phyloP scores from a whole-genome alignment of 768 basidiomycete genomes.

The Tulasnella sp. region DNA sequence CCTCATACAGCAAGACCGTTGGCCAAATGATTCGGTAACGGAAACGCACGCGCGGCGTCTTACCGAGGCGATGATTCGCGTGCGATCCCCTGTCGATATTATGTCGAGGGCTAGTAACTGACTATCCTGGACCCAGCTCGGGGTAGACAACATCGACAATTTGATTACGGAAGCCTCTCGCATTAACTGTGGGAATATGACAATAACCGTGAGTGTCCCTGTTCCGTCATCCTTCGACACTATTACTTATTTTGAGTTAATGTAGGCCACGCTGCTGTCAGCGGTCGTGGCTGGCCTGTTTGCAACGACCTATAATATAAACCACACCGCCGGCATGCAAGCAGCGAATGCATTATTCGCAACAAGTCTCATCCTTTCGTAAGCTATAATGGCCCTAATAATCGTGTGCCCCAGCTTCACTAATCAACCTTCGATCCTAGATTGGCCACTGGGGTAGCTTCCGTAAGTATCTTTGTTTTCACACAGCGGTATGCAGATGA shows the following conservation, averaged over 20 bases:
- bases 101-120: not conserved
- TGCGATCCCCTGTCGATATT: not conserved
- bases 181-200: not conserved
- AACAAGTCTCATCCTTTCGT: not conserved
- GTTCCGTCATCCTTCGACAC: not conserved
- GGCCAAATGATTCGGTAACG: not conserved
- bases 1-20: not conserved
- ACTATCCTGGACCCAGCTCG: not conserved
- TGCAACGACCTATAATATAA: not conserved
- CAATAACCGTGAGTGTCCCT: not conserved
- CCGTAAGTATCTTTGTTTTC: not conserved
- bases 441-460: not conserved
- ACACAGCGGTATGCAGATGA: too few species aligned
- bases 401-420: not conserved
- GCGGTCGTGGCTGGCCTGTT: not conserved
- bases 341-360: not conserved
- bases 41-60: not conserved
- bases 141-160: not conserved
- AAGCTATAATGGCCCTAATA: not conserved
- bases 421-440: not conserved
- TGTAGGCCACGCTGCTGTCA: not conserved
- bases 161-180: not conserved
- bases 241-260: not conserved
- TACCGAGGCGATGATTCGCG: not conserved
- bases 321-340: not conserved